Conservation (phyloP, 192 early-diverging fungal species). For the Coemansia sp. region DNA sequence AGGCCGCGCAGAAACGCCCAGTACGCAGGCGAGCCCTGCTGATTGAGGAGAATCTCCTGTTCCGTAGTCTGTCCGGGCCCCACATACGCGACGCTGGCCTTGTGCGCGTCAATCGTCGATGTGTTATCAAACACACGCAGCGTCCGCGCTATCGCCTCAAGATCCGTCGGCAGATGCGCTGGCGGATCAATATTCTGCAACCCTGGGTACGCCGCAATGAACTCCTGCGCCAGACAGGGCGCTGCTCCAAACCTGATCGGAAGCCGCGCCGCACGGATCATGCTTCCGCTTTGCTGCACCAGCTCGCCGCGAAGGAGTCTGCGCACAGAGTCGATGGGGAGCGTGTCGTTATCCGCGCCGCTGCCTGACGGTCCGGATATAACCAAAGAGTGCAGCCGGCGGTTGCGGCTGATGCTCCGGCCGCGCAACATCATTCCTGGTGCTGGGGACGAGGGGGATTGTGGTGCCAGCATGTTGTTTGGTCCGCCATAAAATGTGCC, state of each 20-base stretch:
- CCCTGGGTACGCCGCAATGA: slow-evolving; percentile 69
- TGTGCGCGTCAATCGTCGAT: slow-evolving; percentile 90
- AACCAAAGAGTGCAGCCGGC: slow-evolving; percentile 26
- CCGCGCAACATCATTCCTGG: slow-evolving; percentile 23
- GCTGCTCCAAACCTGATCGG: slow-evolving; percentile 42
- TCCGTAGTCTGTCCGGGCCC: slow-evolving; percentile 83
- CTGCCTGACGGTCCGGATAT: slow-evolving; percentile 6
- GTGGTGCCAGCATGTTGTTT: slow-evolving; percentile 24
- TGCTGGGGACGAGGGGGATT: slow-evolving; percentile 5
- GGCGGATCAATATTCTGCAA: slow-evolving; percentile 60
- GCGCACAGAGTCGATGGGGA: slow-evolving; percentile 35
- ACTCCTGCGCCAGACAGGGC: slow-evolving; percentile 49
- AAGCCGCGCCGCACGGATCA: slow-evolving; percentile 19
- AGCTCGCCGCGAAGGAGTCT: slow-evolving; percentile 47
- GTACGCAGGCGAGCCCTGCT: slow-evolving; percentile 83
- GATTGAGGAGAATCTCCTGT: slow-evolving; percentile 83
- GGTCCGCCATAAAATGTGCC: no score
- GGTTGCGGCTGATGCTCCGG: slow-evolving; percentile 36
- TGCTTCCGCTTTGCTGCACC: slow-evolving; percentile 9
- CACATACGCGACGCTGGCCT: slow-evolving; percentile 93
- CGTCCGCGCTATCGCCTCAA: slow-evolving; percentile 70
- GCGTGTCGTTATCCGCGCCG: slow-evolving; percentile 17
- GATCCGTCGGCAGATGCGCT: slow-evolving; percentile 65
- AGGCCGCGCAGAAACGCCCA: slow-evolving; percentile 79
- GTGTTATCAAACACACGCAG: slow-evolving; percentile 83